These are phyloP conservation scores for Arabidopsis hybrid DNA, from an alignment of 441 rosid species.

Conservation along the genomic window DNA sequence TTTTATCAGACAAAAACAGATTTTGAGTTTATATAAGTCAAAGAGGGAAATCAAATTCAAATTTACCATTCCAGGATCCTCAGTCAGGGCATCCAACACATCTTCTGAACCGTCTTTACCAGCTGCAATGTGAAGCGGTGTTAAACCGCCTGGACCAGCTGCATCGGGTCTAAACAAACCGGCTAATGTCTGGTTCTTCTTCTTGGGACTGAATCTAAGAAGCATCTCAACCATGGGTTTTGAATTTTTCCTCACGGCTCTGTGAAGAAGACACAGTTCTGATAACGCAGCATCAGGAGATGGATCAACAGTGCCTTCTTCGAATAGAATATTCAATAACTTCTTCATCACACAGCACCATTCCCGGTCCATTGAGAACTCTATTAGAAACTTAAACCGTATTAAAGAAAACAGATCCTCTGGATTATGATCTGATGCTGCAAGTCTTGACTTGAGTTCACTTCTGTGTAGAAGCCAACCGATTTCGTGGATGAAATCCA, in stretches of 20 bases:
- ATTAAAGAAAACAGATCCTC: conserved; percentile 49
- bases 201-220: conserved; percentile 46
- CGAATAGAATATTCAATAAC: conserved; percentile 53
- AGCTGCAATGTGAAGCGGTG: conserved; percentile 72
- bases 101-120: conserved; percentile 55
- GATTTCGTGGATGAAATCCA: conserved; percentile 64
- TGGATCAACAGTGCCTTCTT: conserved; percentile 37
- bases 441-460: conserved; percentile 44
- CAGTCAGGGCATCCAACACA: conserved; percentile 63
- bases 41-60: conserved; percentile 18
- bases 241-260: conserved; percentile 60
- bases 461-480: conserved; percentile 70
- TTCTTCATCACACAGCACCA: conserved; percentile 67
- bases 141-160: conserved; percentile 62
- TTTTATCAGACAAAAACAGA: not conserved
- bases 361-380: conserved; percentile 62
- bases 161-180: conserved; percentile 52
- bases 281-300: conserved; percentile 49
- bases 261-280: conserved; percentile 63
- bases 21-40: not conserved
- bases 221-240: conserved; percentile 57
- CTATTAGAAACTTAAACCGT: conserved; percentile 61
- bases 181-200: conserved; percentile 26
- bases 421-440: conserved; percentile 41
- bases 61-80: conserved; percentile 62